phyloP scores from a whole-genome alignment of 345 rosid genomes.

The Moricandia arvensis region DNA sequence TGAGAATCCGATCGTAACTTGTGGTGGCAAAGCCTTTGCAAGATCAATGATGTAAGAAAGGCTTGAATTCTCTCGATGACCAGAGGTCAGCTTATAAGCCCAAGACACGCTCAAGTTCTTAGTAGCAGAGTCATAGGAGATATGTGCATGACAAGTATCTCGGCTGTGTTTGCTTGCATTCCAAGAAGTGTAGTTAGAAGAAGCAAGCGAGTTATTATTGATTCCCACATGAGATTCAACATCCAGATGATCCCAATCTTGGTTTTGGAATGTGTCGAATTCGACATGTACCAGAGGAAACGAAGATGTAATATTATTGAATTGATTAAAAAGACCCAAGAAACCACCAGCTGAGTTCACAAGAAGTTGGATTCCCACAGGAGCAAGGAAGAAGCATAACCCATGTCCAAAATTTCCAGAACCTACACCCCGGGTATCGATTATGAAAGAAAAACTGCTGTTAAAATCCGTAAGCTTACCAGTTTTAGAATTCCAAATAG shows the following conservation, averaged over 20 bases:
- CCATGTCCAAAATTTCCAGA: slow-evolving; percentile 8
- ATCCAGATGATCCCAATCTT: slow-evolving; percentile 28
- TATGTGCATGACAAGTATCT: slow-evolving; percentile 24
- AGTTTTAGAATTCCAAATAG: slow-evolving; percentile 15
- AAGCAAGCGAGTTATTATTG: slow-evolving; percentile 10
- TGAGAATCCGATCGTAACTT: background rate
- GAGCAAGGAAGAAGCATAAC: slow-evolving; percentile 32
- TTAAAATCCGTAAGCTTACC: slow-evolving; percentile 11
- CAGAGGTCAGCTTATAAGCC: background rate
- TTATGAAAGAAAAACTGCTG: slow-evolving; percentile 13
- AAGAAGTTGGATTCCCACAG: slow-evolving; percentile 30
- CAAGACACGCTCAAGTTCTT: slow-evolving; percentile 45
- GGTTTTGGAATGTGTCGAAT: slow-evolving; percentile 30
- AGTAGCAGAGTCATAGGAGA: slow-evolving; percentile 34
- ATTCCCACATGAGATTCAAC: background rate
- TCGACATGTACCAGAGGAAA: too few relatives aligned
- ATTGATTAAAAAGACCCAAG: slow-evolving; percentile 34
- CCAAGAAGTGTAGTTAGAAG: slow-evolving; percentile 28
- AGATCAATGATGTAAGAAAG: background rate
- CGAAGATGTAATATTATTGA: too few relatives aligned
- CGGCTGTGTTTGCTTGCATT: slow-evolving; percentile 29
- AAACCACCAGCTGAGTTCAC: slow-evolving; percentile 33
- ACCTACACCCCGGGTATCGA: background rate
- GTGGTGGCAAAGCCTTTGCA: background rate
- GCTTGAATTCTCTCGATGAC: background rate